Base-by-base conservation (phyloP, 495 filamentous ascomycete species). In the Penicillium ochrochloron region DNA sequence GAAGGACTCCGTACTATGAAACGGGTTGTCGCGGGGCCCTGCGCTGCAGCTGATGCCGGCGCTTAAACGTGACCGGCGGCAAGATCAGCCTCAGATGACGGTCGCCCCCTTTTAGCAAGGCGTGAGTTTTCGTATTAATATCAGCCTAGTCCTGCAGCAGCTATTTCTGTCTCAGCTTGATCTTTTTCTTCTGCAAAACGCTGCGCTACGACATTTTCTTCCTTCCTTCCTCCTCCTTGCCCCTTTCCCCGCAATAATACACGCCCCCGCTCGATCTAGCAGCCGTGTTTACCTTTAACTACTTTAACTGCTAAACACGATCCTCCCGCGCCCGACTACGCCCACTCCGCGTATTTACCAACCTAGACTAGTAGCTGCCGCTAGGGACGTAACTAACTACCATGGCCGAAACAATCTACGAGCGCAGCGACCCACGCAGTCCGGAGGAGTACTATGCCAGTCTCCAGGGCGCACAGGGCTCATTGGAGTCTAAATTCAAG, bases 381-480 rank as follows among this genome's bases (percentile, higher is more conserved):
- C 3, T 21, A 33, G 31, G 5, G 3, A 5, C 9, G 1, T 35
- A 34, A 12, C 25, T 27, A 27, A 27, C 33, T 31, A 46, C 2
- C 52, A 71, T 73, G 68, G 56, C 64, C 23, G 64, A 66, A 41
- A 46, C 55, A 46, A 31, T 56, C 54, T 25, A 61, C 59, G 54
- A 37, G 10, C 63, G 48, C 57, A 57, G 58, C 52, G 62, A 63
- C n/a, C 41, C 34, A 2, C 71, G 70, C 25, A 69, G 65, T 41
- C 71, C 78, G 6, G 62, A 66, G 14, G 71, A 76, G 35, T 82
- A 81, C 52, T 82, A 81, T 64, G 69, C 74, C 21, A 75, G 75
- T 46, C 70, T 81, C 21, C 48, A 46, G 3, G 55, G 44, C 5
- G 62, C 61, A 17, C 69, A 62, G 11, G 62, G 60, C 51, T 64